phyloP scores from a whole-genome alignment of 495 filamentous ascomycete species.

The Trichoderma parareesei region DNA sequence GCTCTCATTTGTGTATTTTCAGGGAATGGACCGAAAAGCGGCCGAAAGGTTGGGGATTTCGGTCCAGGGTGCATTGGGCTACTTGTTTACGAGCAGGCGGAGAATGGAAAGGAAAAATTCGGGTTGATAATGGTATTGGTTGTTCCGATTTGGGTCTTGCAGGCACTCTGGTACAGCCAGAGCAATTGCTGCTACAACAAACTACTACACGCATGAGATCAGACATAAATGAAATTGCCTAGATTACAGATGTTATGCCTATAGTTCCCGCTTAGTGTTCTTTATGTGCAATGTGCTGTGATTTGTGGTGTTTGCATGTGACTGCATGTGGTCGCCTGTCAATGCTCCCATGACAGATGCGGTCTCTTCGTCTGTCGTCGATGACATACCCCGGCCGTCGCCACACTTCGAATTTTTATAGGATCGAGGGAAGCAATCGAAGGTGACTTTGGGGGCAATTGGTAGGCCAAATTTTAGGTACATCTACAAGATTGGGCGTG shows the following conservation, averaged over 20 bases:
- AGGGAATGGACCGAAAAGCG: slow-evolving; percentile 9
- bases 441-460: background rate
- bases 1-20: slow-evolving; percentile 4
- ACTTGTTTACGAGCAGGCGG: slow-evolving; percentile 2
- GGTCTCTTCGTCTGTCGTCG: background rate
- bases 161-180: background rate
- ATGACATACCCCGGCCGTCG: background rate
- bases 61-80: slow-evolving; percentile 9
- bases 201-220: background rate
- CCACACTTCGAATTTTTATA: no score
- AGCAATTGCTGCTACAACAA: background rate
- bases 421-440: no score
- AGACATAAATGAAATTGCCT: slow-evolving; percentile 10
- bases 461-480: no score
- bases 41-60: background rate
- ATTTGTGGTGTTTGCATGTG: background rate
- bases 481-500: no score
- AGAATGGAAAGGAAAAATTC: background rate
- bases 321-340: slow-evolving; percentile 4
- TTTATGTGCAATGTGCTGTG: background rate
- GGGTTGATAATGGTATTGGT: slow-evolving; percentile 8
- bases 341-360: background rate
- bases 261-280: no score
- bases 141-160: background rate
- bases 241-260: slow-evolving; percentile 4